phyloP scores from a whole-genome alignment of 208 protist species.

The Crithidia bombi region DNA sequence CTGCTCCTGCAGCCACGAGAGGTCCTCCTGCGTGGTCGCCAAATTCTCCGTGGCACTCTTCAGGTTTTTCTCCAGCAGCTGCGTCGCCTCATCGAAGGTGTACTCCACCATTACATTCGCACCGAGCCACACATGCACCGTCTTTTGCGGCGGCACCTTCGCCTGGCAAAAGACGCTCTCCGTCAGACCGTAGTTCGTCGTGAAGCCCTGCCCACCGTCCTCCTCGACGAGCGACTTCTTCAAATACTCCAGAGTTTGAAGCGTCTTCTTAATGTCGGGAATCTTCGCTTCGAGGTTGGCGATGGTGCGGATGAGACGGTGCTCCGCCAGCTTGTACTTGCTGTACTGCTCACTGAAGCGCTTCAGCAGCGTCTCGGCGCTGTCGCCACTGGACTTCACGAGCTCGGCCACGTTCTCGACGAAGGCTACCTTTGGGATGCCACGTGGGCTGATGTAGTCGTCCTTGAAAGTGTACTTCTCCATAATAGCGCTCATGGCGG shows the following conservation, averaged over 20 bases:
- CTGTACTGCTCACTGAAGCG: constrained; percentile 89
- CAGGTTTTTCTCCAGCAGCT: constrained; percentile 92
- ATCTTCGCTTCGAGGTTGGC: constrained; percentile 90
- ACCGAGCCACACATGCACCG: constrained; percentile 94
- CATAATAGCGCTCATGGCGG: constrained; percentile 27
- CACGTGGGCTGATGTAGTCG: constrained; percentile 87
- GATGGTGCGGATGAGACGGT: constrained; percentile 85
- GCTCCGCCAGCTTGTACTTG: constrained; percentile 94
- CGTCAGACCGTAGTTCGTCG: constrained; percentile 88
- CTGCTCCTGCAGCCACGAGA: constrained; percentile 96
- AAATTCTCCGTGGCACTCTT: constrained; percentile 83
- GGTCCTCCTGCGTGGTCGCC: constrained; percentile 89
- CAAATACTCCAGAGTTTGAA: constrained; percentile 88
- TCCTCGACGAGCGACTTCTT: constrained; percentile 58
- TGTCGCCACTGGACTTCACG: constrained; percentile 78
- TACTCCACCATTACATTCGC: constrained; percentile 98
- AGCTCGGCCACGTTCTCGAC: constrained; percentile 81
- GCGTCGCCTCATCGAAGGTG: constrained; percentile 94
- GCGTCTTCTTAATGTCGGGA: constrained; percentile 93
- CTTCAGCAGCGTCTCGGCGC: constrained; percentile 84
- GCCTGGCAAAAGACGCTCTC: constrained; percentile 91
- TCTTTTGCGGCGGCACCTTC: constrained; percentile 77
- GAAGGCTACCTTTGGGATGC: constrained; percentile 87
- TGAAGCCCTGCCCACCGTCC: constrained; percentile 43
- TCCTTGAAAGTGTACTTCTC: constrained; percentile 84